Conservation (phyloP, 2,329 filamentous ascomycete species). For the Myriosclerotinia duriaeana region DNA sequence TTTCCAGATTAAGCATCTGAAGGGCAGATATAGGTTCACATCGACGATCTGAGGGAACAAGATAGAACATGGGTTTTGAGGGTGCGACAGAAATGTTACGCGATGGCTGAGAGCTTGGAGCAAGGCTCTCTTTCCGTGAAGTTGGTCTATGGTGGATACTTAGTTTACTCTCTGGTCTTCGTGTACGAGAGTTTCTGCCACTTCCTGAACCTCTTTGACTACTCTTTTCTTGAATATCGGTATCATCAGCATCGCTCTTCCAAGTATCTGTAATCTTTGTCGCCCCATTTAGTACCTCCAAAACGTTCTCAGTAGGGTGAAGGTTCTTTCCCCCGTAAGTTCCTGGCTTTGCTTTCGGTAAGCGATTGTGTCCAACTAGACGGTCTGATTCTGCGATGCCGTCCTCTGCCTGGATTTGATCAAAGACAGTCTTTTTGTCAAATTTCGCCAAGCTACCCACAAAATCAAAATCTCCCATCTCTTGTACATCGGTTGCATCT, state of each 20-base stretch:
- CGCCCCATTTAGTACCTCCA: slow-evolving; percentile 56
- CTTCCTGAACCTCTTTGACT: slow-evolving; percentile 42
- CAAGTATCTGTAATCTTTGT: slow-evolving; percentile 46
- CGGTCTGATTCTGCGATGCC: slow-evolving; percentile 84
- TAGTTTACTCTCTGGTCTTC: slow-evolving; percentile 42
- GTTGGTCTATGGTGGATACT: slow-evolving; percentile 39
- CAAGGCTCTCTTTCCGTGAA: slow-evolving; percentile 39
- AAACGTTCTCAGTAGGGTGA: slow-evolving; percentile 87
- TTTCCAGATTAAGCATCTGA: slow-evolving; percentile 90
- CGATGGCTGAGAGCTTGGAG: slow-evolving; percentile 31
- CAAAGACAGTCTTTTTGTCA: slow-evolving; percentile 88
- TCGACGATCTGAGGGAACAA: slow-evolving; percentile 55
- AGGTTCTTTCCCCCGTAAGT: slow-evolving; percentile 84
- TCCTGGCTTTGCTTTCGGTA: slow-evolving; percentile 58
- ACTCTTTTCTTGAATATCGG: slow-evolving; percentile 38
- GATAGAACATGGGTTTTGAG: slow-evolving; percentile 47
- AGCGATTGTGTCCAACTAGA: slow-evolving; percentile 84
- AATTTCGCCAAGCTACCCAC: slow-evolving; percentile 87
- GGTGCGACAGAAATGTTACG: slow-evolving; percentile 34
- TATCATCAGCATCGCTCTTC: slow-evolving; percentile 74
- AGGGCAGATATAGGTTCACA: slow-evolving; percentile 67
- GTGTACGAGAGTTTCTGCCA: slow-evolving; percentile 42
- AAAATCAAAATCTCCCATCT: slow-evolving; percentile 94
- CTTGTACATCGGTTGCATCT: slow-evolving; percentile 90
- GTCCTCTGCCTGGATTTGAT: slow-evolving; percentile 87